Evolutionary conservation across 805 yeast genomes (phyloP), one percentile per base, ranked within the genome.

Genomic region (Monosporozyma siamensis): DNA sequence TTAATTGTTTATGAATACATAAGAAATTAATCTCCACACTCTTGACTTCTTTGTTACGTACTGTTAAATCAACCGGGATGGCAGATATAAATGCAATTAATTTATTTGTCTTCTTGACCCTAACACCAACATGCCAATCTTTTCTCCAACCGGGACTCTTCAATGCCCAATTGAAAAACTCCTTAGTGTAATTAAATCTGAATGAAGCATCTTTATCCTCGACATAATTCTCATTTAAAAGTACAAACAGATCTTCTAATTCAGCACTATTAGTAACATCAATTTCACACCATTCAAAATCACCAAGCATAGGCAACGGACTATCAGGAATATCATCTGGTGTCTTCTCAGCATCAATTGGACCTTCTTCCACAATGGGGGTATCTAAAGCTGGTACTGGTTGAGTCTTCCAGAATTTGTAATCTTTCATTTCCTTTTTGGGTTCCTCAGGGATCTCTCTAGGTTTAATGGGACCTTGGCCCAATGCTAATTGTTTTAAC

Each of bases 321-420:
- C 68, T 66, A 38, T 70, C 75, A 5, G 89, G 76, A 31, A 92
- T 74, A 45, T 88, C 88, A 4, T 64, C 82, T 2, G 89, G 79
- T 0, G 77, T 78, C 58, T 85, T 86, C 6, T 54, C 39, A 24
- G 55, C 50, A 52, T 88, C 94, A 49, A 89, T 86, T 6, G 95
- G 90, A 0, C 96, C 96, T 56, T 87, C 95, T 9, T 68, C 61
- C 5, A 66, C 70, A 36, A 82, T 70, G 35, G 68, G 60, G 55
- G 82, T 92, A 57, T 84, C 84, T 48, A 89, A 78, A 24, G 70
- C 70, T 7, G 88, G 75, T 17, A 92, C 97, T 0, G 98, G 98
- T 65, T 92, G 98, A 2, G 98, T 92, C 56, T 83, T 85, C 98
- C 98, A 92, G 66, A 92, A 92, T 66, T 84, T 86, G 69, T 89